Evolutionary conservation across 2,329 filamentous ascomycete genomes (phyloP).

Genomic region (Eutypella sp.): DNA sequence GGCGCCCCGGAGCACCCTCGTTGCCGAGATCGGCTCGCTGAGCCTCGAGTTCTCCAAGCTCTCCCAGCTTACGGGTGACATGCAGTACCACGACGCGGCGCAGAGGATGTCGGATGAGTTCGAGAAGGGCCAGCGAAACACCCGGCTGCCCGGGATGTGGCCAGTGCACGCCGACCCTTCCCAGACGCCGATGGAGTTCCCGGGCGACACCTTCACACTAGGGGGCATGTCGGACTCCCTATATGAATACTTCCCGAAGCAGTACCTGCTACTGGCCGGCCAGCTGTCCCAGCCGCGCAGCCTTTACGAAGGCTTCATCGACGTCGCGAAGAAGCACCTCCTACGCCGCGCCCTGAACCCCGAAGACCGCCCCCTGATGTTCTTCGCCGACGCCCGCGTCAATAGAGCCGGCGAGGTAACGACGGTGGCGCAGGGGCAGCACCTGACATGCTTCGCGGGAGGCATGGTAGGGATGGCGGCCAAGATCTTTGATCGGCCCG

Average conservation of each 20-base stretch:
- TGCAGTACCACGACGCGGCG: conserved; percentile 57
- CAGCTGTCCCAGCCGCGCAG: conserved; percentile 42
- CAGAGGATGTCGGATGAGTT: conserved; percentile 53
- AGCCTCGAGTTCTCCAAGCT: conserved; percentile 59
- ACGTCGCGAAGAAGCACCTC: conserved; percentile 39
- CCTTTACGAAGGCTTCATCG: conserved; percentile 42
- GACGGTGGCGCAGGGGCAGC: conserved; percentile 38
- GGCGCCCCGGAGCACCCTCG: conserved; percentile 31
- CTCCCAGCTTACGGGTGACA: conserved; percentile 57
- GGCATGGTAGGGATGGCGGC: conserved; percentile 62
- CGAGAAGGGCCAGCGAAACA: conserved; percentile 47
- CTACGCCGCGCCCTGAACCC: conserved; percentile 41
- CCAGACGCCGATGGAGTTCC: conserved; percentile 51
- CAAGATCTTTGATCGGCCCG: conserved; percentile 50
- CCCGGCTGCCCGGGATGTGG: conserved; percentile 58
- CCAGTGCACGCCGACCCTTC: conserved; percentile 47
- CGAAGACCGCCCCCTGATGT: conserved; percentile 37
- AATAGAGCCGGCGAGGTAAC: conserved; percentile 18
- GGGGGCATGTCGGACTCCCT: conserved; percentile 54
- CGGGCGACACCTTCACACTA: conserved; percentile 48
- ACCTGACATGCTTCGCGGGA: conserved; percentile 59
- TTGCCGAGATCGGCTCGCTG: conserved; percentile 54
- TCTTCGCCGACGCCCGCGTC: conserved; percentile 42
- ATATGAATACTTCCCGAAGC: conserved; percentile 62
- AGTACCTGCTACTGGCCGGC: conserved; percentile 64